Conservation (phyloP, 129 eudicot genomes). For the Ambrosia trifida region DNA sequence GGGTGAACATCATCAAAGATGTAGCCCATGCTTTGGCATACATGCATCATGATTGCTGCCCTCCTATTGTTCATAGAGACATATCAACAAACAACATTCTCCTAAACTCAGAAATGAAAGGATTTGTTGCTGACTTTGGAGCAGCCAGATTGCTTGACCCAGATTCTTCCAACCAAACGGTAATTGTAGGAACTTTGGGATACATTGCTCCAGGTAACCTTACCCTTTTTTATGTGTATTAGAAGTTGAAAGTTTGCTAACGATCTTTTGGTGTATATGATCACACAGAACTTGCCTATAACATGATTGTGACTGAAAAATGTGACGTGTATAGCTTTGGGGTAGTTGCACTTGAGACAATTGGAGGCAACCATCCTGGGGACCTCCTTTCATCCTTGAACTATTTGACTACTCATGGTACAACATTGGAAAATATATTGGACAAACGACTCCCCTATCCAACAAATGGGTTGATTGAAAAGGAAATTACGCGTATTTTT, state of each 20-base stretch:
- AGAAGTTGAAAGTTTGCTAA: not conserved
- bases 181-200: slow-evolving; percentile 34
- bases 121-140: slow-evolving; percentile 42
- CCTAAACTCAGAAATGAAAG: slow-evolving; percentile 28
- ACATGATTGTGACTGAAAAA: not conserved
- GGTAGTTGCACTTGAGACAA: no score
- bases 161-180: slow-evolving; percentile 33
- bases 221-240: not conserved
- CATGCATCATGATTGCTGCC: slow-evolving; percentile 42
- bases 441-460: slow-evolving; percentile 35
- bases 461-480: not conserved
- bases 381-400: slow-evolving; percentile 19
- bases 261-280: not conserved
- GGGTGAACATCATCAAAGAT: slow-evolving; percentile 37
- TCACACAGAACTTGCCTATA: slow-evolving; percentile 28
- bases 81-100: slow-evolving; percentile 45
- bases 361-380: no score
- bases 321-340: no score
- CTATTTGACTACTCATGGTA: not conserved
- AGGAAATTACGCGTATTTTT: slow-evolving; percentile 20
- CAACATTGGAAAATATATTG: slow-evolving; percentile 7
- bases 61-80: slow-evolving; percentile 42
- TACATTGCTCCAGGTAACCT: slow-evolving; percentile 40
- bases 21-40: slow-evolving; percentile 38
- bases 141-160: slow-evolving; percentile 35